Evolutionary conservation across 495 filamentous ascomycete genomes (phyloP).

Genomic region (Polyplosphaeria fusca): DNA sequence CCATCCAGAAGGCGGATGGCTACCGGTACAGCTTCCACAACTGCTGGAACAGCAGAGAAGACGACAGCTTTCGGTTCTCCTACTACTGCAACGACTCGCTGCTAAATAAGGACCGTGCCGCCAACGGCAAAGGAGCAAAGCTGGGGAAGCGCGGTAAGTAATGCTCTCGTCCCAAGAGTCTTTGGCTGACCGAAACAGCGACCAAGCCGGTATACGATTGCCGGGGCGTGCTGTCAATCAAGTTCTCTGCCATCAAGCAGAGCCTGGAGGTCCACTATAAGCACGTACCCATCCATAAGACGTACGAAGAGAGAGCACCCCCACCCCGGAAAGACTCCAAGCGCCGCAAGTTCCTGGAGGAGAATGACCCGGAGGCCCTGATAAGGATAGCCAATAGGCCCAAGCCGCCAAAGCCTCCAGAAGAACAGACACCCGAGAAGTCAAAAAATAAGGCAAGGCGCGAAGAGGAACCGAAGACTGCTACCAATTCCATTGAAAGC

Average conservation of each 20-base stretch:
- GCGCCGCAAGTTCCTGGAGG: slow-evolving; percentile 23
- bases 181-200: slow-evolving; percentile 12
- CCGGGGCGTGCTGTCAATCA: slow-evolving; percentile 32
- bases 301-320: slow-evolving; percentile 36
- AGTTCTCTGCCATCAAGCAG: slow-evolving; percentile 34
- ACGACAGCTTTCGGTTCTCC: slow-evolving; percentile 36
- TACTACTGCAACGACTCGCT: slow-evolving; percentile 40
- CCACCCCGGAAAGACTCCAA: slow-evolving; percentile 35
- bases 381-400: slow-evolving; percentile 24
- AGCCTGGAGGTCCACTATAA: slow-evolving; percentile 34
- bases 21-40: slow-evolving; percentile 38
- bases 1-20: slow-evolving; percentile 32
- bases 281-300: slow-evolving; percentile 35
- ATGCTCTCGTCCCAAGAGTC: neutral
- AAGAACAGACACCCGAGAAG: slow-evolving; percentile 1
- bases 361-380: slow-evolving; percentile 31
- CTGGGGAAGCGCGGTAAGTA: slow-evolving; percentile 16
- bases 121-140: slow-evolving; percentile 33
- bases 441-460: slow-evolving; percentile 21
- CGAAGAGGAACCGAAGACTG: slow-evolving; percentile 14
- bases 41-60: slow-evolving; percentile 37
- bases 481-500: slow-evolving; percentile 28
- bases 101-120: slow-evolving; percentile 36
- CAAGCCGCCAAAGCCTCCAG: slow-evolving; percentile 14
- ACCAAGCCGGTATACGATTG: slow-evolving; percentile 38